Base-by-base conservation (phyloP, 352 stramenopile species). In the Thraustochytrium striatum region DNA sequence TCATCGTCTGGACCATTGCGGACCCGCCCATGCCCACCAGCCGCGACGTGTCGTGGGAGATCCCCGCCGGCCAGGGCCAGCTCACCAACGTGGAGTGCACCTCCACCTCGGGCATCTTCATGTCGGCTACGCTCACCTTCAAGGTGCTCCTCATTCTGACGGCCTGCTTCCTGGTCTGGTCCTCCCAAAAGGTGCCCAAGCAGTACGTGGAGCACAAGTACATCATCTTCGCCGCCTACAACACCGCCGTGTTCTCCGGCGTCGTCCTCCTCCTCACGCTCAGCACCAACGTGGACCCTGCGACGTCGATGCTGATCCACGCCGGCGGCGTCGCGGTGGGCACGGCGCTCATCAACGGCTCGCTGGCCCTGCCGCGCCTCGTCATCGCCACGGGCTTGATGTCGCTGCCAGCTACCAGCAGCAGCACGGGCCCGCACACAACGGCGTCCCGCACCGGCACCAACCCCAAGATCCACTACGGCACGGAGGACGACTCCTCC, bases 181-280 rank as follows among this genome's bases (percentile, higher is more conserved):
- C 9, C 9, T 25, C 9, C 55, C 9, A 62, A n/a, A 62, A 62
- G 8, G n/a, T 62, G 9, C 55, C 55, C 16, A 25, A 9, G n/a
- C 9, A 13, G 9, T 62, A 38, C 55, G 55, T 62, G 9, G 55
- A 62, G n/a, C 55, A 62, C 55, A 62, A 62, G 55, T 62, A 25
- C n/a, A 62, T 62, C n/a, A 25, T 62, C 55, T 62, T 62, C 32
- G 9, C 55, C 9, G 55, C 55, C 9, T 62, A 62, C 55, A 62
- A 62, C 55, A 62, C 55, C 9, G 55, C 55, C 25, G 25, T 62
- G 9, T 62, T 62, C 55, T 62, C 55, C 9, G 55, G 55, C 55
- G 33, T 62, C 9, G 55, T 62, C 13, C 25, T 62, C 13, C 55
- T 62, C 55, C 32, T 62, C 25, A 62, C 55, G 55, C 9, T 9